These are phyloP conservation scores for Henningerozyma blattae DNA, from an alignment of 805 yeast genomes.

Conservation along the genomic window DNA sequence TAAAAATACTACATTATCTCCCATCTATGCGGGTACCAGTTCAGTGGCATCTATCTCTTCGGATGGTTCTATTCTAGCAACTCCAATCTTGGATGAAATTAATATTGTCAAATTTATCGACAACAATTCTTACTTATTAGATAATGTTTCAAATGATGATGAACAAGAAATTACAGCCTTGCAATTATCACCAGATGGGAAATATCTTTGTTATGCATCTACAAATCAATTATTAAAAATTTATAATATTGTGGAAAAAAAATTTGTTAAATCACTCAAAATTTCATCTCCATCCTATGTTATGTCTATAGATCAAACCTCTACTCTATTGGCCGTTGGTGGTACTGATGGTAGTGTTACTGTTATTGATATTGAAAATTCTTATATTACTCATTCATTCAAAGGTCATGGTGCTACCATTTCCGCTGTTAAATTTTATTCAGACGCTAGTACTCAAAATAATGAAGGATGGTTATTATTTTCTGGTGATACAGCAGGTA, in stretches of 20 bases:
- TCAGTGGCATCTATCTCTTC: constrained; percentile 57
- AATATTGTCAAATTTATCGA: constrained; percentile 46
- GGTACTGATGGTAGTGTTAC: constrained; percentile 88
- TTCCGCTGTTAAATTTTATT: constrained; percentile 63
- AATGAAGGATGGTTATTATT: constrained; percentile 88
- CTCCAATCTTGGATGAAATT: constrained; percentile 70
- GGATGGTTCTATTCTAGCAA: constrained; percentile 56
- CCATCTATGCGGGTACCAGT: constrained; percentile 75
- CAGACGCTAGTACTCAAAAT: constrained; percentile 49
- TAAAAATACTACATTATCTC: constrained; percentile 40
- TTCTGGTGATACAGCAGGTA: constrained; percentile 52
- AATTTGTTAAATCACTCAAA: constrained; percentile 40
- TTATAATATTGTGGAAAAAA: constrained; percentile 28
- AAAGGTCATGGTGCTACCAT: constrained; percentile 91
- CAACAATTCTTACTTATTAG: constrained; percentile 21
- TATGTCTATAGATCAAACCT: constrained; percentile 63
- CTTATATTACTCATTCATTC: constrained; percentile 76
- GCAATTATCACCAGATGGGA: constrained; percentile 66
- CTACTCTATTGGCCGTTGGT: constrained; percentile 84
- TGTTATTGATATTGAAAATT: constrained; percentile 86
- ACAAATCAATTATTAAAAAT: constrained; percentile 75
- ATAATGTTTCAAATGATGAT: constrained; percentile 66
- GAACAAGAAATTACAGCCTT: constrained; percentile 70
- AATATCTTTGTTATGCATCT: constrained; percentile 56
- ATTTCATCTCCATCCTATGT: constrained; percentile 75